Base-by-base conservation (phyloP, 441 rosid genomes). In the Pelargonium citronellum region DNA sequence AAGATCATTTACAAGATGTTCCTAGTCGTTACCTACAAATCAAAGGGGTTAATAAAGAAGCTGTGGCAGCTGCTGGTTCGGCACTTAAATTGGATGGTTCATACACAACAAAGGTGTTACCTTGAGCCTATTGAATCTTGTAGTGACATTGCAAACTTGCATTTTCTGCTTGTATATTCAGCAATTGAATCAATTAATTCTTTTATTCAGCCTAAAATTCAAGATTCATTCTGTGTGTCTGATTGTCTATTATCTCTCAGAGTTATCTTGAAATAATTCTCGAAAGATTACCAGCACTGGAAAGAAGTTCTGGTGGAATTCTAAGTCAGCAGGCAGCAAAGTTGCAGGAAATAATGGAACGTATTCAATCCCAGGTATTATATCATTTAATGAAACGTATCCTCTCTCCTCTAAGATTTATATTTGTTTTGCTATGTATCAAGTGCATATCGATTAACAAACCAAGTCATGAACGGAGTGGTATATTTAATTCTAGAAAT, bases 11-110 rank as follows among this genome's bases (percentile, higher is more conserved):
- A 69, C 92, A 91, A 87, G 96, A 89, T 77, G 83, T 72, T 70
- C 85, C 89, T 22, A 82, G 83, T 79, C 91, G 98, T 17, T 95
- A 90, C 81, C 68, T 92, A 70, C 99, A 92, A 80, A 95, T 95
- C 69, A 95, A 95, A 87, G 99, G 99, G 73, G 91, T 92, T 66
- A 82, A 87, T 79, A 95, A 90, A 80, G 99, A 92, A 77, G 92
- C 92, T 43, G 99, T 95, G 67, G 87, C 88, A 9, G 89, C 91
- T 70, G 96, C 98, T 76, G 99, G 99, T 70, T 92, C 98, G 66
- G 79, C 82, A 49, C 87, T 95, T 75, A 87, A 87, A 76, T 77
- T 95, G 61, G 96, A 92, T 80, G 95, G 94, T 64, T 92, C 96
- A 74, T 95, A 95, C 78, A 91, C 98, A 30, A 91, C 99, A 34